These are phyloP conservation scores for Phalaenopsis equestris DNA, from an alignment of 106 monocot species.

Conservation along the genomic window DNA sequence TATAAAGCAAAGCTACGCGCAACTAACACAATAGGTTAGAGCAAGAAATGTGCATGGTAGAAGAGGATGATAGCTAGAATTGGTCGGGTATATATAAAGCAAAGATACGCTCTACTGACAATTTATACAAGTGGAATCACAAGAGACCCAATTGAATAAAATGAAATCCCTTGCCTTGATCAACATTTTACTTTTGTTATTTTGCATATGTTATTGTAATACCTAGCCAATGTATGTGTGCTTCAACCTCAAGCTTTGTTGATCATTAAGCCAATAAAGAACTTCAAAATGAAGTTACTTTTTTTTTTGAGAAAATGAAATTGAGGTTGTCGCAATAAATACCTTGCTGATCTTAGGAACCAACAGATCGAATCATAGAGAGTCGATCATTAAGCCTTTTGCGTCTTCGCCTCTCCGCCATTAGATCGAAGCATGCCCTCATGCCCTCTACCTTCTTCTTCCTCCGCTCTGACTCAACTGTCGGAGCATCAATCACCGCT, in stretches of 20 bases:
- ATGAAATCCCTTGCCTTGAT: background rate
- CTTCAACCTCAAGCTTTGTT: no score
- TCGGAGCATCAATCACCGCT: background rate
- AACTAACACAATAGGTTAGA: background rate
- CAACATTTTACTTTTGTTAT: background rate
- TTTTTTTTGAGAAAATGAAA: no score
- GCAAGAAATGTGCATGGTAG: background rate
- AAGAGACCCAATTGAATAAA: background rate
- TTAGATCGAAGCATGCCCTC: slow-evolving; percentile 81
- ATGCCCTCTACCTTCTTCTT: slow-evolving; percentile 68
- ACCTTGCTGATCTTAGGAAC: slow-evolving; percentile 98
- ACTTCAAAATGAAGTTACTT: no score
- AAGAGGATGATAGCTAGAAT: background rate
- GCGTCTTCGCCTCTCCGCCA: slow-evolving; percentile 89
- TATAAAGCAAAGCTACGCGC: no score
- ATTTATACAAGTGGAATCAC: background rate
- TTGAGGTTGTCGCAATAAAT: background rate
- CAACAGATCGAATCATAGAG: slow-evolving; percentile 91
- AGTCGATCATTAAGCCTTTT: slow-evolving; percentile 95
- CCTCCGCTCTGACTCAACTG: slow-evolving; percentile 12
- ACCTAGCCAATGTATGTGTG: background rate
- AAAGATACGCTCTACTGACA: background rate
- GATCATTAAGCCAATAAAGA: no score
- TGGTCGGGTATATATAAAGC: background rate
- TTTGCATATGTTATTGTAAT: background rate